Conservation (phyloP, 2,329 filamentous ascomycete species). For the Leptographium galeiforme region DNA sequence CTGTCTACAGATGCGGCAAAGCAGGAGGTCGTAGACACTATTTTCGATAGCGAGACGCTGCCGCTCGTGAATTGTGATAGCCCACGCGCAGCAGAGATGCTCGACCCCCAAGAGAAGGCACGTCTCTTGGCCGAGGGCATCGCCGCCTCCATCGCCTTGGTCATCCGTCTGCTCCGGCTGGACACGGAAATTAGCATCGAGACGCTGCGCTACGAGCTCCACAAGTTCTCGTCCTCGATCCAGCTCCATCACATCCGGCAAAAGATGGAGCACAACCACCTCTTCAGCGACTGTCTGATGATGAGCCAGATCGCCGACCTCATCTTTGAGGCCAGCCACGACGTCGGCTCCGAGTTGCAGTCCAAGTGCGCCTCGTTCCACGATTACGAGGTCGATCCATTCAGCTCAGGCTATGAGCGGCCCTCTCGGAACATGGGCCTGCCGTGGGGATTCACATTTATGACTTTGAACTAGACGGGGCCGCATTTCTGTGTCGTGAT, state of each 20-base stretch:
- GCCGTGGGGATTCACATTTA: constrained; percentile 24
- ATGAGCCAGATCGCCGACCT: constrained; percentile 19
- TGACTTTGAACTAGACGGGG: constrained; percentile 20
- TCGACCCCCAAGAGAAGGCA: constrained; percentile 20
- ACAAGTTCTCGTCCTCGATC: constrained; percentile 17
- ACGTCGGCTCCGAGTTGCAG: constrained; percentile 6
- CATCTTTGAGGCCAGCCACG: constrained; percentile 18
- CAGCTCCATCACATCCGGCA: constrained; percentile 17
- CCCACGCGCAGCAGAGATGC: constrained; percentile 14
- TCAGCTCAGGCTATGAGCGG: constrained; percentile 17
- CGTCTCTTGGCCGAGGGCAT: constrained; percentile 22
- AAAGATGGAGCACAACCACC: constrained; percentile 16
- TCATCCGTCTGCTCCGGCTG: constrained; percentile 13
- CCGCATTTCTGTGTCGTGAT: not conserved
- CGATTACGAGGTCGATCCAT: constrained; percentile 14
- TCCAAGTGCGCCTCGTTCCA: constrained; percentile 10
- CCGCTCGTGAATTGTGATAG: constrained; percentile 19
- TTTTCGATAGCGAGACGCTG: constrained; percentile 20
- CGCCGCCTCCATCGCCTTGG: constrained; percentile 20
- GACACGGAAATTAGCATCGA: constrained; percentile 10
- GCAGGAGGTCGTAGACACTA: constrained; percentile 16
- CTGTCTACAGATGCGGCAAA: constrained; percentile 13
- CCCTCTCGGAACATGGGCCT: constrained; percentile 22
- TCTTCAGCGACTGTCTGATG: constrained; percentile 21
- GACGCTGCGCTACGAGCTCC: constrained; percentile 16